These are phyloP conservation scores for Turnera subulata DNA, from an alignment of 345 rosid genomes.

Conservation along the genomic window DNA sequence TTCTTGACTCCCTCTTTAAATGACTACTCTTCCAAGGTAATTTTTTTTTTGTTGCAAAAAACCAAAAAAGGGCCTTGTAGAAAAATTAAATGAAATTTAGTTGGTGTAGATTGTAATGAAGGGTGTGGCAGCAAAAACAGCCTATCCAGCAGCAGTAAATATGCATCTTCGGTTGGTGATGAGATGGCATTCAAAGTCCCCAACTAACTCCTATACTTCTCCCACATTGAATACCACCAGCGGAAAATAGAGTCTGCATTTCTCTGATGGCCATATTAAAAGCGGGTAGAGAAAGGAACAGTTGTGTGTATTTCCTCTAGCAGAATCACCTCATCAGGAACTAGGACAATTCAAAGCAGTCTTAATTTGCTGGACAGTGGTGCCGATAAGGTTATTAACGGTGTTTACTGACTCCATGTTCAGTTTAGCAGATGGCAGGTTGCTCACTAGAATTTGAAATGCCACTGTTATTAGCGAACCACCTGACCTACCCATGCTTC, in stretches of 20 bases:
- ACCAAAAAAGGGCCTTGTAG: conserved; percentile 16
- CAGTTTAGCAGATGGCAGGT: conserved; percentile 78
- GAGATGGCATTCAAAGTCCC: conserved; percentile 50
- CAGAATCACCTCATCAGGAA: conserved; percentile 39
- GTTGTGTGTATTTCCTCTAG: conserved; percentile 40
- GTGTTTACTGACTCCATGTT: conserved; percentile 93
- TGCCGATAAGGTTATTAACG: conserved; percentile 78
- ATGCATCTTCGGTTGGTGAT: conserved; percentile 31
- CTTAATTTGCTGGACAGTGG: conserved; percentile 91
- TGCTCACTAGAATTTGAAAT: conserved; percentile 88
- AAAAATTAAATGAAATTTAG: conserved; percentile 17
- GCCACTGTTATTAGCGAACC: conserved; percentile 86
- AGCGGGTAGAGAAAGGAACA: conserved; percentile 35
- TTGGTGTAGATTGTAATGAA: conserved; percentile 38
- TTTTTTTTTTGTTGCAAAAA: conserved; percentile 15
- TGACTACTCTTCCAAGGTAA: conserved; percentile 14
- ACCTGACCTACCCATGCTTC: conserved; percentile 32
- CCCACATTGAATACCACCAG: conserved; percentile 38
- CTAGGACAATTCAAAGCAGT: conserved; percentile 75
- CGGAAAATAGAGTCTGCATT: conserved; percentile 25
- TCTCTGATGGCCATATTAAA: conserved; percentile 42
- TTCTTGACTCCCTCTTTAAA: conserved; percentile 76
- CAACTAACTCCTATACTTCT: conserved; percentile 27
- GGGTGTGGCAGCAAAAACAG: conserved; percentile 32
- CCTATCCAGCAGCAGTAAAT: conserved; percentile 28